Base-by-base conservation (phyloP, 2,329 filamentous ascomycete species). In the Aspergillus awamori region DNA sequence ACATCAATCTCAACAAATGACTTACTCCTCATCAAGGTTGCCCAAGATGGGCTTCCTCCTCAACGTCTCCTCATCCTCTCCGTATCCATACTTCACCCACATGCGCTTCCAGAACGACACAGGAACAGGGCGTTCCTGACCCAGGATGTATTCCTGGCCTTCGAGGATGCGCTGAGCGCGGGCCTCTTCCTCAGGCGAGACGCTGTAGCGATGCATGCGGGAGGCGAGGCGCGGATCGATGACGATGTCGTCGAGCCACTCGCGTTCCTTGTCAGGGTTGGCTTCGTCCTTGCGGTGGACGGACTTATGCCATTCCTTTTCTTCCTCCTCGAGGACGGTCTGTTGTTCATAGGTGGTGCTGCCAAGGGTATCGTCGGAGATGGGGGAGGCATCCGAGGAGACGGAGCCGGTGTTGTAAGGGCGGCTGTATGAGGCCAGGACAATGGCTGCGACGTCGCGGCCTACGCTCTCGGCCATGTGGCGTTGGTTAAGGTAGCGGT, bases 401-500 rank as follows among this genome's bases (percentile, higher is more conserved):
- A 43, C 36, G n/a, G 67, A 55, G 43, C 62, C 65, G 45, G 78
- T 70, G n/a, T 68, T 60, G 65, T 80, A 82, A 5, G 79, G 76
- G 45, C 79, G 71, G 57, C 70, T 70, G 38, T 70, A 70, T n/a
- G 75, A 71, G 30, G 80, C 80, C 39, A 97, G 86, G 61, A 96
- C 94, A 38, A 90, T 88, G 38, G 92, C 90, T 0, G 94, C 94
- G 17, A 96, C 92, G 65, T 97, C 88, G 45, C 91, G 89, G 55
- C 95, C 95, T 62, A 97, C 88, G 49, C 89, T 84, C 72, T 99
- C 94, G 65, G 94, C 94, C n/a, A 97, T 83, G 64, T 86, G 80
- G 57, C 95, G 89, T 63, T 77, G 89, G 75, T 89, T 96, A 63
- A 99, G 82, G 83, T 93, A 99, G 66, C 95, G 90, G 72, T 90